Conservation (phyloP, 495 filamentous ascomycete genomes). For the Aspergillus cristatus region DNA sequence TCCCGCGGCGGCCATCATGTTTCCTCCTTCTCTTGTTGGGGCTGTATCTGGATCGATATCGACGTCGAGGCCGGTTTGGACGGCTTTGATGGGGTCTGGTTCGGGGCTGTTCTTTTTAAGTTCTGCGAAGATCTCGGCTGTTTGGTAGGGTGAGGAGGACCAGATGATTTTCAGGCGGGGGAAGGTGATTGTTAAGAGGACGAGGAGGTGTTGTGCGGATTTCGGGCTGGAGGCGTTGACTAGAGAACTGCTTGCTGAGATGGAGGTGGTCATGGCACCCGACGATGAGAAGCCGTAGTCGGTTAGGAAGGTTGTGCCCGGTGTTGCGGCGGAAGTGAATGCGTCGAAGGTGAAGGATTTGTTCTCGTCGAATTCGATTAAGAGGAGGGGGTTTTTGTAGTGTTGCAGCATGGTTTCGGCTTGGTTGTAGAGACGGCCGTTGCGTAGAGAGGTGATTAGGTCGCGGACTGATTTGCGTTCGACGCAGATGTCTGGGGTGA, state of each 20-base stretch:
- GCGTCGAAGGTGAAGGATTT: conserved; percentile 95
- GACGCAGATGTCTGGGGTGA: conserved; percentile 81
- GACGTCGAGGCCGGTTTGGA: conserved; percentile 68
- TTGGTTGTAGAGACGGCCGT: conserved; percentile 86
- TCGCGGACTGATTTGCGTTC: conserved; percentile 92
- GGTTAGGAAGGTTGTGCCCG: conserved; percentile 29
- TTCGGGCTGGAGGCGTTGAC: conserved; percentile 40
- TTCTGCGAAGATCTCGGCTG: conserved; percentile 91
- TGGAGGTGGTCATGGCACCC: conserved; percentile 44
- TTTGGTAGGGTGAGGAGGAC: conserved; percentile 90
- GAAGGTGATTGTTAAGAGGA: conserved; percentile 87
- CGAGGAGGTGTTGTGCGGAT: conserved; percentile 86
- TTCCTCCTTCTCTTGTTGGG: conserved; percentile 5
- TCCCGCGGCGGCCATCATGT: conserved; percentile 50
- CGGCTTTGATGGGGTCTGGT: conserved; percentile 82
- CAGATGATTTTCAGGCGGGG: conserved; percentile 85
- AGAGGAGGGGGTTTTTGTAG: conserved; percentile 82
- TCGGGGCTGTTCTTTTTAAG: conserved; percentile 82
- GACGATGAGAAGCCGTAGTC: conserved; percentile 61
- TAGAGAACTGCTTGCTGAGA: conserved; percentile 31
- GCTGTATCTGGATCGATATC: conserved; percentile 30
- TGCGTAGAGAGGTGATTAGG: conserved; percentile 80
- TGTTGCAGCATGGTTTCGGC: conserved; percentile 88
- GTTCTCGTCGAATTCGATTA: conserved; percentile 97
- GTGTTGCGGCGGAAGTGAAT: conserved; percentile 48